A percentile compares a stretch with the other conserved stretches of the same genome.
Evolutionary conservation across 805 yeast genomes (phyloP).

Genomic region (Candida arabinofermentans): DNA sequence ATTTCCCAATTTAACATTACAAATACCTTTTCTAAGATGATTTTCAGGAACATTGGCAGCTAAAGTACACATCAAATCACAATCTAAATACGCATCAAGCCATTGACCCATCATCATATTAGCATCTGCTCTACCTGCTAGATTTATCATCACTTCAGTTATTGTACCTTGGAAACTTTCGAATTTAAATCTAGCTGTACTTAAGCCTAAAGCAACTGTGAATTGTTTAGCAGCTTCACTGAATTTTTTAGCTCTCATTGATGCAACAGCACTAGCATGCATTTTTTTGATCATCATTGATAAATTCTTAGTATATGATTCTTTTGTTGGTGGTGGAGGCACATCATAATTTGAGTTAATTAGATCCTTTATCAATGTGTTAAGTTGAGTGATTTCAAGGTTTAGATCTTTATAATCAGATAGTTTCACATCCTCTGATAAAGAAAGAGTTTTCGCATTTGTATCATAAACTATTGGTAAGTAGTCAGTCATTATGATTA

Average conservation of each 20-base stretch:
- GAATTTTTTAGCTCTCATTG: slow-evolving; percentile 51
- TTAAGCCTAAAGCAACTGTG: slow-evolving; percentile 63
- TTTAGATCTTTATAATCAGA: slow-evolving; percentile 21
- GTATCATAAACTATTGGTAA: slow-evolving; percentile 31
- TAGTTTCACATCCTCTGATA: slow-evolving; percentile 19
- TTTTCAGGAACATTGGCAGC: slow-evolving; percentile 63
- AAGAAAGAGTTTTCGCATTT: slow-evolving; percentile 25
- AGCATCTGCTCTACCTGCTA: slow-evolving; percentile 71
- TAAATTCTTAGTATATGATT: slow-evolving; percentile 51
- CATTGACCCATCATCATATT: slow-evolving; percentile 50
- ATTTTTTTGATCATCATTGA: slow-evolving; percentile 59
- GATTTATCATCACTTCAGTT: slow-evolving; percentile 61
- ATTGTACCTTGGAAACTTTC: slow-evolving; percentile 70
- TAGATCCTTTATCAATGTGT: slow-evolving; percentile 36
- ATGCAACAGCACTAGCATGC: slow-evolving; percentile 58
- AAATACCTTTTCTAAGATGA: slow-evolving; percentile 67
- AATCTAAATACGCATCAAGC: slow-evolving; percentile 62
- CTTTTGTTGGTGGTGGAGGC: slow-evolving; percentile 51
- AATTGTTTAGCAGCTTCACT: slow-evolving; percentile 62
- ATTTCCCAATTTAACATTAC: slow-evolving; percentile 57
- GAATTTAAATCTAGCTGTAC: slow-evolving; percentile 63
- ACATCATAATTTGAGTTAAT: slow-evolving; percentile 44
- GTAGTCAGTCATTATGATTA: background rate
- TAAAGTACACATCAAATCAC: slow-evolving; percentile 59
- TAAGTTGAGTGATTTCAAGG: slow-evolving; percentile 32